Conservation (phyloP, 1,284 basidiomycete genomes). For the Rhodotorula sp. region DNA sequence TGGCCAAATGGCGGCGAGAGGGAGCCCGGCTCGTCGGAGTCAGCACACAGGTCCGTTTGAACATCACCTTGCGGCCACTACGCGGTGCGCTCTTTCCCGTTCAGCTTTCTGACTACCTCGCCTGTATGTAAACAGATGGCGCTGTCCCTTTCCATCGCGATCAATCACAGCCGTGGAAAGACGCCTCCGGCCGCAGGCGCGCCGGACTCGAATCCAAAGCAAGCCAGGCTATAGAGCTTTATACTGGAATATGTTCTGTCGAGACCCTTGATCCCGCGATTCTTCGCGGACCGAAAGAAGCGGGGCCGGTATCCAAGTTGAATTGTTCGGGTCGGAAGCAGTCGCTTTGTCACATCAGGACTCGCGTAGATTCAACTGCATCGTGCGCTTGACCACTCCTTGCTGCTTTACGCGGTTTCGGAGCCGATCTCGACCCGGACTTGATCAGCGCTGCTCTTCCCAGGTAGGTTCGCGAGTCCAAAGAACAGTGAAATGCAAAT, state of each 20-base stretch:
- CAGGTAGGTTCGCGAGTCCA: too few species aligned
- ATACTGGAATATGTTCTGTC: background rate
- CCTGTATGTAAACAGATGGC: constrained; percentile 21
- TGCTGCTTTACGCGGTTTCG: too few species aligned
- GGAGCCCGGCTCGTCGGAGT: constrained; percentile 29
- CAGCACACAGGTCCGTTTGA: constrained; percentile 32
- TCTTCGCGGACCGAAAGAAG: too few species aligned
- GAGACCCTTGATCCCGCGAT: too few species aligned
- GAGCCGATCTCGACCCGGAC: too few species aligned
- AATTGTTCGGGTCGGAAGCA: background rate
- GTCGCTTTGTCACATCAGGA: too few species aligned
- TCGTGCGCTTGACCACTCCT: too few species aligned
- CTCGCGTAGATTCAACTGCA: too few species aligned
- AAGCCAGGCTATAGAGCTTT: background rate
- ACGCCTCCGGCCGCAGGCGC: background rate
- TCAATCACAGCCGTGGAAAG: constrained; percentile 11
- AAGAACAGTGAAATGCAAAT: too few species aligned
- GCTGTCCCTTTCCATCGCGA: constrained; percentile 18
- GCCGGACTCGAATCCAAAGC: background rate
- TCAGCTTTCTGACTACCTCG: rapidly evolving
- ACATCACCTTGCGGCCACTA: too few species aligned
- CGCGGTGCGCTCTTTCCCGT: background rate
- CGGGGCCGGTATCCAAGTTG: background rate
- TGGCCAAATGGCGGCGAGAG: constrained; percentile 23
- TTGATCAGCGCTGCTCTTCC: too few species aligned